Evolutionary conservation across 176 grass and related monocot genomes (phyloP).

Genomic region (Avena atlantica): DNA sequence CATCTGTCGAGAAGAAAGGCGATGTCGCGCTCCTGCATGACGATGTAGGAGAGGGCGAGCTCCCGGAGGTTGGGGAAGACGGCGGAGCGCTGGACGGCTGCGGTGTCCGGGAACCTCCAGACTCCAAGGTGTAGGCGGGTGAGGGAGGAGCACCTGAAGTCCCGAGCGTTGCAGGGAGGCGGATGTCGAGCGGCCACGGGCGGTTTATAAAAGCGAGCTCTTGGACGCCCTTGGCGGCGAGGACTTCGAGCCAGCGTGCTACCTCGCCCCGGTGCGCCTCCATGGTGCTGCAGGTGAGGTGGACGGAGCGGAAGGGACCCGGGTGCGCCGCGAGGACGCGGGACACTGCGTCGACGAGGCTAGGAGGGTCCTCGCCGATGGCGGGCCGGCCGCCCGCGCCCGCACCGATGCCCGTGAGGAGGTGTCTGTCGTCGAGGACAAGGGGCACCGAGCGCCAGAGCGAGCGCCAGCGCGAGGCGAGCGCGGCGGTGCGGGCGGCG

Average conservation of each 20-base stretch:
- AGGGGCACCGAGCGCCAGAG: neutral
- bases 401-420: neutral
- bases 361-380: neutral
- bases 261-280: conserved; percentile 2
- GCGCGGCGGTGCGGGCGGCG: neutral
- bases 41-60: neutral
- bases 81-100: neutral
- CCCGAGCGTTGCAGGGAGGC: neutral
- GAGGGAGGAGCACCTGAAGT: neutral
- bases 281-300: conserved; percentile 21
- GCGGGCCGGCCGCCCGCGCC: neutral
- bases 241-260: neutral
- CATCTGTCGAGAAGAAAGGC: neutral
- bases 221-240: neutral
- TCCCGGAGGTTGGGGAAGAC: neutral
- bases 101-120: conserved; percentile 10
- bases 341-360: neutral
- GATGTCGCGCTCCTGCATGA: neutral
- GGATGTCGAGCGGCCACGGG: conserved; percentile 16
- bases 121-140: conserved; percentile 7
- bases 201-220: neutral
- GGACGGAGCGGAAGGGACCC: neutral
- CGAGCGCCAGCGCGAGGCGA: neutral
- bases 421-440: neutral
- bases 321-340: neutral